Evolutionary conservation across 441 rosid genomes (phyloP).

Genomic region (Eruca vesicaria): DNA sequence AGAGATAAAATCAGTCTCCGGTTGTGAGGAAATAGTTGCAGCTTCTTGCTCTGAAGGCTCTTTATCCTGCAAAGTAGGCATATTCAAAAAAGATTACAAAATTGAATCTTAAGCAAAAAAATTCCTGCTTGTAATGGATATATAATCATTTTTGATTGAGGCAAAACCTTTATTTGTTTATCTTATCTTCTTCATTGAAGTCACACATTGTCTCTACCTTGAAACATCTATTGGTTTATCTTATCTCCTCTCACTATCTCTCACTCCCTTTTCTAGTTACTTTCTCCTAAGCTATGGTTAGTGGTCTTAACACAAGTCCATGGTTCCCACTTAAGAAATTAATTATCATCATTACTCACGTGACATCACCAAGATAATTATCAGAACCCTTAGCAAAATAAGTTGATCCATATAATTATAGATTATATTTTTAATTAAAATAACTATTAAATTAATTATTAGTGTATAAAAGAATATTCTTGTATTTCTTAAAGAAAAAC

Average conservation of each 20-base stretch:
- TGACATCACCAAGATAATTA: too few species aligned
- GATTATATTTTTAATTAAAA: too few species aligned
- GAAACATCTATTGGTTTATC: conserved; percentile 48
- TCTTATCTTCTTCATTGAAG: conserved; percentile 68
- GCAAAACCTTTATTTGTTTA: conserved; percentile 36
- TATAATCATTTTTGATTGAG: neutral
- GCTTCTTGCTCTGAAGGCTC: conserved; percentile 21
- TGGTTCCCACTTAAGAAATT: conserved; percentile 21
- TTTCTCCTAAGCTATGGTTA: conserved; percentile 14
- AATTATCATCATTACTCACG: too few species aligned
- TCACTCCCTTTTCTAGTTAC: neutral
- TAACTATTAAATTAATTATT: too few species aligned
- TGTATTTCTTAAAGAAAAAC: too few species aligned
- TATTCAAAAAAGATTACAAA: neutral
- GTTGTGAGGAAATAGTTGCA: conserved; percentile 6
- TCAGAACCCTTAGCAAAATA: too few species aligned
- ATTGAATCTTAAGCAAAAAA: neutral
- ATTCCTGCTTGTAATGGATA: neutral
- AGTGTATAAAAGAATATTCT: too few species aligned
- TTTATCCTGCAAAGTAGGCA: conserved; percentile 20
- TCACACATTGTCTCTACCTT: conserved; percentile 73
- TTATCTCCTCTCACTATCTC: neutral
- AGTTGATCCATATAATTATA: too few species aligned
- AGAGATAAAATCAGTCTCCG: neutral
- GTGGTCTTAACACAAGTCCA: conserved; percentile 18